A percentile compares a stretch with the other conserved stretches of the same genome.
These are phyloP conservation scores for Saccharum hybrid DNA, from an alignment of 202 grass and related monocot genomes.

Conservation along the genomic window DNA sequence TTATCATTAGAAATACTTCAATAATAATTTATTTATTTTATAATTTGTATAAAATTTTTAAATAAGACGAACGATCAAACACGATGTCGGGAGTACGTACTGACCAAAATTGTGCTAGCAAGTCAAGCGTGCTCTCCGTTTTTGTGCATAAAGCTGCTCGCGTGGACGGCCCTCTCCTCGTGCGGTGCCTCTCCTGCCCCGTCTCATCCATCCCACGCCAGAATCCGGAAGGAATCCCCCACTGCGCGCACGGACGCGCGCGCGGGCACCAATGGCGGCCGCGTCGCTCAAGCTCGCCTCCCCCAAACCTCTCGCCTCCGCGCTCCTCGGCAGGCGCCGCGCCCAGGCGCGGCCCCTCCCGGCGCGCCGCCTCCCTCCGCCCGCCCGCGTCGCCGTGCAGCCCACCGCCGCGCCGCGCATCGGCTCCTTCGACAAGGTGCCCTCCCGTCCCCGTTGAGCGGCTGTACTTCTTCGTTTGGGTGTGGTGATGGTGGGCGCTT, in stretches of 20 bases:
- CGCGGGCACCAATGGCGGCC: conserved; percentile 48
- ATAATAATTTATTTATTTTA: too few relatives aligned
- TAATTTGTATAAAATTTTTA: too few relatives aligned
- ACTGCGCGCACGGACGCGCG: neutral
- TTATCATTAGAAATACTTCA: too few relatives aligned
- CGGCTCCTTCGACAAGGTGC: conserved; percentile 56
- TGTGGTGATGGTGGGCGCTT: neutral
- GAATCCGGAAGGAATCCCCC: neutral
- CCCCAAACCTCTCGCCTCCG: conserved; percentile 35
- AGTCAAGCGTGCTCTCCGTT: neutral
- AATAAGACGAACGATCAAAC: too few relatives aligned
- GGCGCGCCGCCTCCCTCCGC: conserved; percentile 18
- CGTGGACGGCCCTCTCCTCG: neutral
- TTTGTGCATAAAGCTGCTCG: neutral
- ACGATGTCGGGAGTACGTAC: too few relatives aligned
- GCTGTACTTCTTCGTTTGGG: neutral
- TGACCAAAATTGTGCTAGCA: too few relatives aligned
- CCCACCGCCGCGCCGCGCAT: conserved; percentile 6
- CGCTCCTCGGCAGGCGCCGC: neutral
- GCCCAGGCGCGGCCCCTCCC: conserved; percentile 37
- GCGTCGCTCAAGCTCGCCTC: conserved; percentile 46
- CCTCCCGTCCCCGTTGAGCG: neutral
- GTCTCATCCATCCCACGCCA: neutral
- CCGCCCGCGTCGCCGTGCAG: conserved; percentile 46
- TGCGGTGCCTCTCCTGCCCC: too few relatives aligned